Conservation (phyloP, 768 basidiomycete species). For the Macrolepiota albuminosa region DNA sequence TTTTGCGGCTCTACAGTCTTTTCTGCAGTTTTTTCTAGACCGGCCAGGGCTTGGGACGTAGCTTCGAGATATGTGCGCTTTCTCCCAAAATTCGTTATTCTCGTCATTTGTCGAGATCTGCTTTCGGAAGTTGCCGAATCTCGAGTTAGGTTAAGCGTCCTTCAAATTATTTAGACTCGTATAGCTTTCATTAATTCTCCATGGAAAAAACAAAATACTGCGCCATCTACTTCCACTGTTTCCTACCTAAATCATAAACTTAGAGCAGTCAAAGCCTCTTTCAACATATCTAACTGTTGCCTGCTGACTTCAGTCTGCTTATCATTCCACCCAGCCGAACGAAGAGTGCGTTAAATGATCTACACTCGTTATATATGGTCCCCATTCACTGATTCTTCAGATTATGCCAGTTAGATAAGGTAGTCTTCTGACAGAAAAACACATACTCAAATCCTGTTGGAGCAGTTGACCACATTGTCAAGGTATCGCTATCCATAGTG, state of each 20-base stretch:
- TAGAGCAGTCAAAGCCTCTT: too few relatives aligned
- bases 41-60: conserved; percentile 24
- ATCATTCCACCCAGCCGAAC: not conserved
- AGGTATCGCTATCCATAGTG: conserved; percentile 42
- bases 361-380: conserved; percentile 34
- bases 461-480: conserved; percentile 61
- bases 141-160: too few relatives aligned
- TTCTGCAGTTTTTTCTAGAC: conserved; percentile 9
- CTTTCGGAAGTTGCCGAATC: conserved; percentile 4
- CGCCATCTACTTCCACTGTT: too few relatives aligned
- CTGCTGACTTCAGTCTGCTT: not conserved
- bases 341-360: conserved; percentile 24
- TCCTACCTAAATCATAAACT: too few relatives aligned
- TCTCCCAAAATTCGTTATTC: conserved; percentile 67
- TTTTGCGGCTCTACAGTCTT: conserved; percentile 4
- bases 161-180: too few relatives aligned
- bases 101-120: conserved; percentile 47
- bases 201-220: too few relatives aligned
- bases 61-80: conserved; percentile 72
- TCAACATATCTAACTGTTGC: not conserved
- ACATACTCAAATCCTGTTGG: conserved; percentile 59
- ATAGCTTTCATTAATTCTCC: too few relatives aligned
- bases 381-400: conserved; percentile 39
- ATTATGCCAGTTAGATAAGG: not conserved
- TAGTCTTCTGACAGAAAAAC: not conserved